These are phyloP conservation scores for Isabelozyma gotoi DNA, from an alignment of 805 yeast genomes.

Conservation along the genomic window DNA sequence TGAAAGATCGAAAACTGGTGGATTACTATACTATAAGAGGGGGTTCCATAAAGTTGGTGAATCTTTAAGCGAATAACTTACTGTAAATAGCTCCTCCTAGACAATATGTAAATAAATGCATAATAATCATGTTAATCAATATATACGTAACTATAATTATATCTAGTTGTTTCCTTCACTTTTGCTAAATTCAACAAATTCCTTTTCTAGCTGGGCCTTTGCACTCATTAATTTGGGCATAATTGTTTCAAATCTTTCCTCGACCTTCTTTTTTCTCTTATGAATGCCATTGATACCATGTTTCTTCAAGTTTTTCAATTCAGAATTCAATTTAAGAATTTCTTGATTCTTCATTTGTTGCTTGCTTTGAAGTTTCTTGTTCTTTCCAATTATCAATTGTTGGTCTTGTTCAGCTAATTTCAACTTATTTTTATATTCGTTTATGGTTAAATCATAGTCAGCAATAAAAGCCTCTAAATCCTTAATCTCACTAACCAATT, in stretches of 20 bases:
- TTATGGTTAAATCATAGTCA: constrained; percentile 23
- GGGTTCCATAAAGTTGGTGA: constrained; percentile 50
- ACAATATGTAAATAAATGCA: not conserved
- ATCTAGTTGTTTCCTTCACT: not conserved
- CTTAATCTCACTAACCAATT: constrained; percentile 18
- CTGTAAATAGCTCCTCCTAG: not conserved
- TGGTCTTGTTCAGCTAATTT: constrained; percentile 22
- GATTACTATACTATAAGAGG: constrained; percentile 64
- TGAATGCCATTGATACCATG: constrained; percentile 8
- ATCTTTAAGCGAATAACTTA: constrained; percentile 29
- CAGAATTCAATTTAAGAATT: constrained; percentile 19
- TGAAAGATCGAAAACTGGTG: constrained; percentile 46
- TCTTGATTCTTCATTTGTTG: constrained; percentile 24
- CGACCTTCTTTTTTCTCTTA: constrained; percentile 22
- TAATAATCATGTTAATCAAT: not conserved
- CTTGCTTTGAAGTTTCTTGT: constrained; percentile 25
- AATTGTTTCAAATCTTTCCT: constrained; percentile 36
- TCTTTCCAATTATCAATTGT: constrained; percentile 17
- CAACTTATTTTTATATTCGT: constrained; percentile 17
- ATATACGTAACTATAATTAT: not conserved
- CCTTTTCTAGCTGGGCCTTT: constrained; percentile 17
- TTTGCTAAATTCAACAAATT: constrained; percentile 4
- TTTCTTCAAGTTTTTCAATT: constrained; percentile 16
- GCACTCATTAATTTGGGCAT: constrained; percentile 30
- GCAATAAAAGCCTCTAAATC: constrained; percentile 19